Evolutionary conservation across 768 basidiomycete genomes (phyloP).

Genomic region (Cystobasidiopsis lactophilus): DNA sequence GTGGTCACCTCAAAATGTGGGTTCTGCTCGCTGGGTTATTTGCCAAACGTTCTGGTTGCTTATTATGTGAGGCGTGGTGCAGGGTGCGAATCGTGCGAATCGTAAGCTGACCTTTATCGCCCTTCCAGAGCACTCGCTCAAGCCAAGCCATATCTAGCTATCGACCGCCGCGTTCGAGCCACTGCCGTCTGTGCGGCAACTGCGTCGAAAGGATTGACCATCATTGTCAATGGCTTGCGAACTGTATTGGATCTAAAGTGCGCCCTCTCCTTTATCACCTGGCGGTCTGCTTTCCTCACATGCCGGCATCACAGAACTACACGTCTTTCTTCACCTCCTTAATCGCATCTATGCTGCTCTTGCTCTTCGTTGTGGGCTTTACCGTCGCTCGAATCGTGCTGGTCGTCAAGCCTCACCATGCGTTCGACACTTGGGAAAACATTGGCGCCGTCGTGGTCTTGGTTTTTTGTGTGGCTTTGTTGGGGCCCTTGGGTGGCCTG

Average conservation of each 20-base stretch:
- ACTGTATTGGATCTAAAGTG: slow-evolving; percentile 49
- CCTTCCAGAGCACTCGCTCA: neutral
- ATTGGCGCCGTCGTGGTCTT: slow-evolving; percentile 12
- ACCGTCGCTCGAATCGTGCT: slow-evolving; percentile 11
- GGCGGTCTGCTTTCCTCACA: too few relatives aligned
- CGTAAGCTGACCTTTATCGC: slow-evolving; percentile 14
- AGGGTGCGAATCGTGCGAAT: slow-evolving; percentile 78
- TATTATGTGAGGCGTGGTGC: neutral
- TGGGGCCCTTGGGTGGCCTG: slow-evolving; percentile 10
- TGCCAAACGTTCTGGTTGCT: neutral
- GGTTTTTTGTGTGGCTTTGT: neutral
- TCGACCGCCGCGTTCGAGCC: slow-evolving; percentile 77
- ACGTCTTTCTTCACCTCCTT: slow-evolving; percentile 75
- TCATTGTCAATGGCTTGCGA: slow-evolving; percentile 50
- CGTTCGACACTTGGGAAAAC: slow-evolving; percentile 4
- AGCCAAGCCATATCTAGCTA: slow-evolving; percentile 28
- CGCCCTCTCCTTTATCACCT: neutral
- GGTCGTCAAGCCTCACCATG: neutral
- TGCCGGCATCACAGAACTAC: slow-evolving; percentile 79
- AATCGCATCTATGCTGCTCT: slow-evolving; percentile 37
- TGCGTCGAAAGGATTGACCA: slow-evolving; percentile 65
- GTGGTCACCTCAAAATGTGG: slow-evolving; percentile 16
- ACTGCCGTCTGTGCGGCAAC: slow-evolving; percentile 96
- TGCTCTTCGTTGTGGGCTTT: slow-evolving; percentile 11
- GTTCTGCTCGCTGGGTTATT: neutral